A percentile compares a stretch with the other conserved stretches of the same genome.
phyloP scores from a whole-genome alignment of 1,139 yeast genomes.

The Pichia sp. region DNA sequence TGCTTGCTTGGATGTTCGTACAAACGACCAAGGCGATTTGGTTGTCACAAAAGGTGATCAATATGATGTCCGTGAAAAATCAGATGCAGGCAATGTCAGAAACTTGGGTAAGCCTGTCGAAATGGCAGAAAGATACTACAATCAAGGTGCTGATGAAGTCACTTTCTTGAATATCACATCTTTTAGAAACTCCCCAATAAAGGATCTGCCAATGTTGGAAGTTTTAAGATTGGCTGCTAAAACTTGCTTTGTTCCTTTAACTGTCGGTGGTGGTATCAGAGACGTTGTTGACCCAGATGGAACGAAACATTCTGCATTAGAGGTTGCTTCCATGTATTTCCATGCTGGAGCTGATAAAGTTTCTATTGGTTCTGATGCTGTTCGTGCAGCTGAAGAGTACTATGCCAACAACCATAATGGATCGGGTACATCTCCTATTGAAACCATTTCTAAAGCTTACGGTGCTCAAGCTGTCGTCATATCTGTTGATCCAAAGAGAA shows the following conservation, averaged over 20 bases:
- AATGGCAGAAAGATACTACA: slow-evolving; percentile 81
- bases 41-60: slow-evolving; percentile 98
- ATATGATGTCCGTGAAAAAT: slow-evolving; percentile 85
- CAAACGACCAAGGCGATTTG: slow-evolving; percentile 88
- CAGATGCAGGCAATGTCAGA: slow-evolving; percentile 56
- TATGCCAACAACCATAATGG: slow-evolving; percentile 54
- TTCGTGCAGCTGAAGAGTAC: slow-evolving; percentile 77
- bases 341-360: slow-evolving; percentile 97
- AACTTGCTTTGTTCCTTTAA: slow-evolving; percentile 89
- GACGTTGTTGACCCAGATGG: slow-evolving; percentile 85
- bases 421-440: slow-evolving; percentile 80
- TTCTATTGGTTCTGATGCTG: slow-evolving; percentile 97
- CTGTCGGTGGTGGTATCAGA: slow-evolving; percentile 96
- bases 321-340: slow-evolving; percentile 87
- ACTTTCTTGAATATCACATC: slow-evolving; percentile 93
- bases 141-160: slow-evolving; percentile 95
- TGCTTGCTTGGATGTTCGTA: slow-evolving; percentile 94
- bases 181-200: slow-evolving; percentile 85
- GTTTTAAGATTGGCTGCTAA: slow-evolving; percentile 80
- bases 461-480: slow-evolving; percentile 97
- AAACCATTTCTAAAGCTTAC: slow-evolving; percentile 82
- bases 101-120: slow-evolving; percentile 95
- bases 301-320: slow-evolving; percentile 69
- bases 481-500: slow-evolving; percentile 92
- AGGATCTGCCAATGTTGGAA: slow-evolving; percentile 91